These are phyloP conservation scores for Dactylellina haptotyla DNA, from an alignment of 2,329 filamentous ascomycete species.

Conservation along the genomic window DNA sequence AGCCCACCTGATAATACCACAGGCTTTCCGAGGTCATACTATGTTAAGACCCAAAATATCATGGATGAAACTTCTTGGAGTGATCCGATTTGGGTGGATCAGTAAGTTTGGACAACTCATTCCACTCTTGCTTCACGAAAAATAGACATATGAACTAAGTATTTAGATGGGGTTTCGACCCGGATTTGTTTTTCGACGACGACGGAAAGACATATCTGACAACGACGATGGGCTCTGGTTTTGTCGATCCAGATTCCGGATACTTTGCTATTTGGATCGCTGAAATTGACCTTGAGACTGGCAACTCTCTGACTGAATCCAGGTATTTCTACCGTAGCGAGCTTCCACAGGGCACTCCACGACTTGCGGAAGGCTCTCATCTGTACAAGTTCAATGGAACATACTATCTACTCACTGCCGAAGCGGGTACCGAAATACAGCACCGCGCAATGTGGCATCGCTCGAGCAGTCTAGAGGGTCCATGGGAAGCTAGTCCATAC, in stretches of 20 bases:
- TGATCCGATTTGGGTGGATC: slow-evolving; percentile 68
- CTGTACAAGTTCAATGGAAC: slow-evolving; percentile 69
- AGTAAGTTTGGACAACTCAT: slow-evolving; percentile 60
- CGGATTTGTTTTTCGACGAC: slow-evolving; percentile 66
- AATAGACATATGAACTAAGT: neutral
- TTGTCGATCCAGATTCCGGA: slow-evolving; percentile 60
- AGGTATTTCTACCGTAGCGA: slow-evolving; percentile 59
- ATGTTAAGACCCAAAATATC: slow-evolving; percentile 67
- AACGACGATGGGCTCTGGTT: slow-evolving; percentile 62
- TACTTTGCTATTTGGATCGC: slow-evolving; percentile 67
- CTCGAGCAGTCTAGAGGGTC: slow-evolving; percentile 67
- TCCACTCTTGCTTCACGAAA: slow-evolving; percentile 54
- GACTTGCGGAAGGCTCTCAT: slow-evolving; percentile 69
- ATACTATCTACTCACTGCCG: slow-evolving; percentile 71
- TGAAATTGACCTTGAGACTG: slow-evolving; percentile 63
- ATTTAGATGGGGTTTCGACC: slow-evolving; percentile 62
- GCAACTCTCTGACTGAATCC: slow-evolving; percentile 62
- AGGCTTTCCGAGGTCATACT: slow-evolving; percentile 66
- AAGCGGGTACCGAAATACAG: slow-evolving; percentile 70
- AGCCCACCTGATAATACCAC: slow-evolving; percentile 55
- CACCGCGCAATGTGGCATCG: slow-evolving; percentile 72
- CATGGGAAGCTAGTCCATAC: slow-evolving; percentile 71
- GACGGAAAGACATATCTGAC: slow-evolving; percentile 66
- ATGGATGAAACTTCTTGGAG: slow-evolving; percentile 67
- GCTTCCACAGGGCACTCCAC: slow-evolving; percentile 52